phyloP scores from a whole-genome alignment of 305 asterid species.

The Euphrasia arctica region DNA sequence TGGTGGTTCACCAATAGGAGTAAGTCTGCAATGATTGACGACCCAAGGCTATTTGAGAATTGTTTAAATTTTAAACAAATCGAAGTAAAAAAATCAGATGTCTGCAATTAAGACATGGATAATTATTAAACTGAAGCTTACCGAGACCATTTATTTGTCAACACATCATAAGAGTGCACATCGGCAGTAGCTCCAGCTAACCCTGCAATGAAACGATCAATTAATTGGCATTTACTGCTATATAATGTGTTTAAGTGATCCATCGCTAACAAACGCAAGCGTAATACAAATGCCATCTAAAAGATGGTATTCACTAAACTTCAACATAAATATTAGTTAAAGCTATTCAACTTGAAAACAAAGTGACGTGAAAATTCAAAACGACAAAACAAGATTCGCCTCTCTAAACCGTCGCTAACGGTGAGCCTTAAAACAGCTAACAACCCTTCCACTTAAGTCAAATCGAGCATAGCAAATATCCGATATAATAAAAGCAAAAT shows the following conservation, averaged over 20 bases:
- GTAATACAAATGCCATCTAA: too few relatives aligned
- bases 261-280: not conserved
- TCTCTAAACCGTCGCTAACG: slow-evolving; percentile 12
- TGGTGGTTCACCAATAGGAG: slow-evolving; percentile 99
- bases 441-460: slow-evolving; percentile 7
- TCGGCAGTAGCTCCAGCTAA: slow-evolving; percentile 99
- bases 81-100: slow-evolving; percentile 12
- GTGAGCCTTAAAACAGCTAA: slow-evolving; percentile 14
- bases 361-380: not conserved
- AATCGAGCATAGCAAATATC: slow-evolving; percentile 2
- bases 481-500: not conserved
- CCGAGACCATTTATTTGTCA: slow-evolving; percentile 97
- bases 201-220: slow-evolving; percentile 66
- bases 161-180: slow-evolving; percentile 88
- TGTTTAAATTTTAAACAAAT: slow-evolving; percentile 7
- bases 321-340: not conserved
- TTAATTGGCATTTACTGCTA: slow-evolving; percentile 47
- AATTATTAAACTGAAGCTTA: slow-evolving; percentile 28
- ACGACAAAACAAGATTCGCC: slow-evolving; percentile 19
- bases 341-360: slow-evolving; percentile 5
- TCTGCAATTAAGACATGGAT: not conserved
- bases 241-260: slow-evolving; percentile 1
- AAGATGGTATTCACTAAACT: too few relatives aligned
- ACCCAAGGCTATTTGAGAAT: slow-evolving; percentile 21
- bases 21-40: slow-evolving; percentile 51